Evolutionary conservation across 2,329 filamentous ascomycete genomes (phyloP).

Genomic region (Aureobasidium subglaciale): DNA sequence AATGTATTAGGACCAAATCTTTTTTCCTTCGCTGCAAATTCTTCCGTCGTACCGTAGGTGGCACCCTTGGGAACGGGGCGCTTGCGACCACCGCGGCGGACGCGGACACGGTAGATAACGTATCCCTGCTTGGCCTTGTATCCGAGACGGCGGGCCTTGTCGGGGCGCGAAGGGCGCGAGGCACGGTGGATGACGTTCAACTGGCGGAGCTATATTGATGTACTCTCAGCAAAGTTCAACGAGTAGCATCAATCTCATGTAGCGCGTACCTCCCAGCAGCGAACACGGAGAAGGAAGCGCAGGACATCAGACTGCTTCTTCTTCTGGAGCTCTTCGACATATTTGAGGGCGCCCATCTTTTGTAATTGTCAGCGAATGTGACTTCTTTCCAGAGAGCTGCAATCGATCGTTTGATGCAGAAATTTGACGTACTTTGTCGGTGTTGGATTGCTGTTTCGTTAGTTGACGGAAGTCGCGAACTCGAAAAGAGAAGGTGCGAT

Average conservation of each 20-base stretch:
- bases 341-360: constrained; percentile 99
- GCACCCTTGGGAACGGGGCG: constrained; percentile 92
- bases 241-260: constrained; percentile 62
- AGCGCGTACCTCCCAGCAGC: constrained; percentile 91
- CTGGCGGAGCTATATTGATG: constrained; percentile 99
- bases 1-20: constrained; percentile 18
- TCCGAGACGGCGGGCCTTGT: constrained; percentile 99
- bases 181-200: constrained; percentile 99
- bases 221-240: constrained; percentile 99
- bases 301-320: constrained; percentile 99
- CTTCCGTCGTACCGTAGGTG: constrained; percentile 73
- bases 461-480: constrained; percentile 6
- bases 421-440: constrained; percentile 11
- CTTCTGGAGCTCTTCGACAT: constrained; percentile 99
- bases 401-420: not conserved
- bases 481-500: not conserved
- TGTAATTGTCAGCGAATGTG: constrained; percentile 5
- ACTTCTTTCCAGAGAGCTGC: not conserved
- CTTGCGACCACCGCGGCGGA: constrained; percentile 98
- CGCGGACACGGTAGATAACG: constrained; percentile 99
- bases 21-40: constrained; percentile 2
- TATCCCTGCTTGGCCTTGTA: constrained; percentile 99
- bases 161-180: constrained; percentile 93
- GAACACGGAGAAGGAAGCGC: constrained; percentile 98
- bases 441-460: constrained; percentile 11